Evolutionary conservation across 192 early-diverging fungal genomes (phyloP), one percentile per base, ranked within the genome.

Genomic region (Mortierella hygrophila): DNA sequence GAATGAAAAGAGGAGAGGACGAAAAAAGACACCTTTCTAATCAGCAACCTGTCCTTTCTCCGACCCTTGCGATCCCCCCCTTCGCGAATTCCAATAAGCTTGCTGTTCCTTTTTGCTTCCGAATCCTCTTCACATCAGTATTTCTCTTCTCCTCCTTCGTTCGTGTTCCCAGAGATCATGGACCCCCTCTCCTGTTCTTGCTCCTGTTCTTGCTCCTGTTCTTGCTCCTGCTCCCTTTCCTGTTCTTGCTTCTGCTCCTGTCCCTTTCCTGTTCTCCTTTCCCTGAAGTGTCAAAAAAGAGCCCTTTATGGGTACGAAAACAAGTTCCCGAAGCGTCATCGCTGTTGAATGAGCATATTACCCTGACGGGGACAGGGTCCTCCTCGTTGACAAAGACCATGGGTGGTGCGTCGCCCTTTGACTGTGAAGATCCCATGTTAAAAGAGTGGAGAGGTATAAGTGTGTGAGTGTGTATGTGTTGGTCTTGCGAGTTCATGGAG

Each of bases 351-450:
- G 29, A 65, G 60, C 60, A 65, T 29, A 15, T 86, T 86, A 86
- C 84, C 72, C 84, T 86, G 71, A 86, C 79, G 77, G 84, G 84
- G 42, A 86, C 79, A 37, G 83, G 55, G 55, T 80, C 68, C 35
- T 86, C 84, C 70, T 86, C 84, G 49, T 81, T 86, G 72, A 86
- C 84, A 81, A 86, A 86, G 72, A 86, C 84, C 84, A 86, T 80
- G 44, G 84, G 84, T 40, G 77, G 38, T 23, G 32, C 23, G 42
- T 85, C 78, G 72, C 74, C 79, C 72, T 86, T 86, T 77, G 84
- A 86, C 71, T 77, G 78, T 81, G 78, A 78, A 40, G 84, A 72
- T 86, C 84, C 79, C 84, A 86, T 86, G 47, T 38, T 70, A 41
- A 49, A 49, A 71, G 21, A 38, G 70, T 35, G 21, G 73, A 21